Conservation (phyloP, 148 eudicot genomes). For the Rhododendron henanense region DNA sequence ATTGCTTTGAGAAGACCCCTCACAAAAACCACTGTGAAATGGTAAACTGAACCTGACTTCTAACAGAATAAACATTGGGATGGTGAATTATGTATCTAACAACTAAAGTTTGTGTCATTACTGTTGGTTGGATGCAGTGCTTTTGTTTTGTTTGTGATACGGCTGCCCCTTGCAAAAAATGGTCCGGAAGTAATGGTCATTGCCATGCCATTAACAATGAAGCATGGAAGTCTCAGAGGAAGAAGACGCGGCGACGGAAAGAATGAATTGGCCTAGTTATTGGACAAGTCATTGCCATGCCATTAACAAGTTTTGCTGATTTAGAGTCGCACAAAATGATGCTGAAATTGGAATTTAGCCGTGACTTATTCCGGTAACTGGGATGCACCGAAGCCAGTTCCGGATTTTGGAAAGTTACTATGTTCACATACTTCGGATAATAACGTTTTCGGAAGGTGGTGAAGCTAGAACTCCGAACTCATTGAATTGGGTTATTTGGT, state of each 20-base stretch:
- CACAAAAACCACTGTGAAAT: constrained; percentile 41
- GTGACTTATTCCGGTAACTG: not conserved
- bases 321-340: not conserved
- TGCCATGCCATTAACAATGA: constrained; percentile 22
- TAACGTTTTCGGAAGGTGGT: not conserved
- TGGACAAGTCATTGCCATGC: not conserved
- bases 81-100: not conserved
- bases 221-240: constrained; percentile 17
- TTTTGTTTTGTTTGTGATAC: constrained; percentile 45
- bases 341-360: not conserved
- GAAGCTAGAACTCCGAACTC: not conserved
- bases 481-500: not conserved
- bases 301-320: not conserved
- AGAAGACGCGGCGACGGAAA: not conserved
- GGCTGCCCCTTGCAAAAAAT: constrained; percentile 38
- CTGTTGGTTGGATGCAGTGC: constrained; percentile 38
- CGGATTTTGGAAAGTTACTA: not conserved
- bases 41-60: constrained; percentile 26
- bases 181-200: constrained; percentile 9
- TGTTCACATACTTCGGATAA: not conserved
- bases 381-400: not conserved
- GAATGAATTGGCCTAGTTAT: not conserved
- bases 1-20: constrained; percentile 44
- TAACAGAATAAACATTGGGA: not conserved
- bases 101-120: not conserved